Evolutionary conservation across 2,329 filamentous ascomycete species (phyloP), one percentile per base, ranked within the genome.

Genomic region (Arthroderma uncinatum): DNA sequence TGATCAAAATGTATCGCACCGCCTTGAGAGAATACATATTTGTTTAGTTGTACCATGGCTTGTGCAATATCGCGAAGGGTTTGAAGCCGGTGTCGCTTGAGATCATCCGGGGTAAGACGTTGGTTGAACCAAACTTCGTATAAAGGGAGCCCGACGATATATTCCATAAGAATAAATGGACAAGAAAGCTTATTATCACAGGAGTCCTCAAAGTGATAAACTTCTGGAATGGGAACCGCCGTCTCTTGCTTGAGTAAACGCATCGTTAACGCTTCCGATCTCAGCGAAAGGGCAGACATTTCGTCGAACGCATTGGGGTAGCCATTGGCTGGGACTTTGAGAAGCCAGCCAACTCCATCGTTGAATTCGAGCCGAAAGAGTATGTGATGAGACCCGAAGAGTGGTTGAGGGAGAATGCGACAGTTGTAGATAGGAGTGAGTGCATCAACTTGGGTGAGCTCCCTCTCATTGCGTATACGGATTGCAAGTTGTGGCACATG

Each of bases 251-350:
- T 63, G 8, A 71, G 54, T 1, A 68, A 52, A n/a, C 58, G 60
- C 67, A 70, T 69, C 7, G 64, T 67, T 30, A 61, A 60, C 7
- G 63, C 65, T 60, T 70, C 66, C 4, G 65, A 65, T 53, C 37
- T 23, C 5, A 67, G 54, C n/a, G 62, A 55, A 2, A 44, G 57
- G 10, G 61, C 58, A 42, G 58, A 62, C 19, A 57, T 23, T 9
- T 54, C 59, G 48, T 65, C 58, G 59, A 64, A 66, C 34, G 59
- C 57, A 19, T 57, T 58, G 10, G 55, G 16, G 12, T 59, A 60
- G 21, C 64, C 64, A 50, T 62, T 65, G 34, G 60, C 42, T 2
- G 62, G 64, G 25, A 66, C 59, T 54, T 64, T 65, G 7, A 57
- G 60, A 9, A 66, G 36, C 65, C 64, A 67, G 16, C 55, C 52